These are phyloP conservation scores for Phytophthora litchii DNA, from an alignment of 352 stramenopile genomes.

Conservation along the genomic window DNA sequence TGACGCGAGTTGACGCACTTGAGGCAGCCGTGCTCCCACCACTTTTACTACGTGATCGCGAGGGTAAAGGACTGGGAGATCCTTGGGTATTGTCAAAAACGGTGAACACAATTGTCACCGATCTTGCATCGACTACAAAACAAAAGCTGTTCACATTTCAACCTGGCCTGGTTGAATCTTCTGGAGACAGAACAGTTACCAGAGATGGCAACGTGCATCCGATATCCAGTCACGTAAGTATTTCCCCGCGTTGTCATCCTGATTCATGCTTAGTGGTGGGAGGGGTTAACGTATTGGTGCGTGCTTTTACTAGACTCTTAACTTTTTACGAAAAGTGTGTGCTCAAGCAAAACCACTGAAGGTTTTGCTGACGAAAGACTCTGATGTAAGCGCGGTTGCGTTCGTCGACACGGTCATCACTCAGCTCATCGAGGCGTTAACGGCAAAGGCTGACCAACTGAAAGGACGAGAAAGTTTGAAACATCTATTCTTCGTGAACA, in stretches of 20 bases:
- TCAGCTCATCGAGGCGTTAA: conserved; percentile 69
- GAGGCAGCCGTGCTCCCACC: conserved; percentile 55
- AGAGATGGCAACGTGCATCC: conserved; percentile 84
- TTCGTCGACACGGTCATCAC: conserved; percentile 73
- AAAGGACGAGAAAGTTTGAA: conserved; percentile 68
- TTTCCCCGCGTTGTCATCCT: not conserved
- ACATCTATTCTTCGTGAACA: conserved; percentile 94
- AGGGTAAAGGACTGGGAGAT: conserved; percentile 65
- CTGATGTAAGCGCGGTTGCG: conserved; percentile 47
- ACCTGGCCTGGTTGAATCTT: conserved; percentile 54
- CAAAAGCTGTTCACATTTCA: conserved; percentile 71
- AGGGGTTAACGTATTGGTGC: not conserved
- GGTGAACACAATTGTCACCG: conserved; percentile 44
- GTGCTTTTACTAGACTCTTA: conserved; percentile 51
- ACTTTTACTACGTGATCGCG: conserved; percentile 66
- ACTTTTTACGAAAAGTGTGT: conserved; percentile 76
- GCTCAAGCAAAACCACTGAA: conserved; percentile 70
- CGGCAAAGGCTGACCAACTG: conserved; percentile 52
- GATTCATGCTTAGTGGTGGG: not conserved
- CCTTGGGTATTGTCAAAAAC: conserved; percentile 66
- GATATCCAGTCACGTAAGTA: conserved; percentile 70
- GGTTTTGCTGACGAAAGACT: conserved; percentile 61
- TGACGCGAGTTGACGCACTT: conserved; percentile 33
- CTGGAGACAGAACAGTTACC: conserved; percentile 53
- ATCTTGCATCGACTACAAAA: conserved; percentile 54